These are phyloP conservation scores for Xylaria sp. DNA, from an alignment of 495 filamentous ascomycete species.

Conservation along the genomic window DNA sequence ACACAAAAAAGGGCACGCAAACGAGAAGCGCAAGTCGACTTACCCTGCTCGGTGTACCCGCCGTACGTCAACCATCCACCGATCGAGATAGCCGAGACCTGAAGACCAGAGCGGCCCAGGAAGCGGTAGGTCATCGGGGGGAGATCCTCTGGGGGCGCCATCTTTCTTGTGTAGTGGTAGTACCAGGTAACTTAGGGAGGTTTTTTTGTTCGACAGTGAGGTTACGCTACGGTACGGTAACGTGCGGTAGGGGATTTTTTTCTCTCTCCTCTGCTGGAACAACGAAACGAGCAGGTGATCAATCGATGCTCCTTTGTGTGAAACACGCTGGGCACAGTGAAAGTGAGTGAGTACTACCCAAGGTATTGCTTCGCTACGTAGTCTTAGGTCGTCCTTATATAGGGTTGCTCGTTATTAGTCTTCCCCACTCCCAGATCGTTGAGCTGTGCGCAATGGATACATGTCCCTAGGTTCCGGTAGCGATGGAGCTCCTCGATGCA, in stretches of 20 bases:
- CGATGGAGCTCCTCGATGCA: background rate
- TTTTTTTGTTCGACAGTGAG: too few relatives aligned
- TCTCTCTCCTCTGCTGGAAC: background rate
- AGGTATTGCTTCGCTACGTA: background rate
- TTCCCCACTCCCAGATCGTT: slow-evolving; percentile 2
- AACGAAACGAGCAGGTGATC: background rate
- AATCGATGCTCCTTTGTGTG: background rate
- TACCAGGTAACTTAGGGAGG: too few relatives aligned
- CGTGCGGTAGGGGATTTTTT: background rate
- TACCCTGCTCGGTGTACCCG: slow-evolving; percentile 75
- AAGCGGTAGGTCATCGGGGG: slow-evolving; percentile 78
- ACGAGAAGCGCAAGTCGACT: background rate
- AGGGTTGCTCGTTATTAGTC: background rate
- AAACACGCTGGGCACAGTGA: background rate
- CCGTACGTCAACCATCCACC: slow-evolving; percentile 83
- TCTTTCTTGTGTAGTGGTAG: slow-evolving; percentile 28
- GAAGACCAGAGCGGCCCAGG: slow-evolving; percentile 75
- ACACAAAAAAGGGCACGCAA: background rate
- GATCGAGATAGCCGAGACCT: slow-evolving; percentile 76
- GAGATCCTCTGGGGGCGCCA: slow-evolving; percentile 50
- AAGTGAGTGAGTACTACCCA: background rate
- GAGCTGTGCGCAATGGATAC: background rate
- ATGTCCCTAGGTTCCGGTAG: background rate
- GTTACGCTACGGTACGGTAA: too few relatives aligned
- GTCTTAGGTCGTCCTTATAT: background rate